Percentiles rank a stretch among this genome's conserved stretches.
Conservation (phyloP, 768 basidiomycete genomes). For the Agrocybe praecox region DNA sequence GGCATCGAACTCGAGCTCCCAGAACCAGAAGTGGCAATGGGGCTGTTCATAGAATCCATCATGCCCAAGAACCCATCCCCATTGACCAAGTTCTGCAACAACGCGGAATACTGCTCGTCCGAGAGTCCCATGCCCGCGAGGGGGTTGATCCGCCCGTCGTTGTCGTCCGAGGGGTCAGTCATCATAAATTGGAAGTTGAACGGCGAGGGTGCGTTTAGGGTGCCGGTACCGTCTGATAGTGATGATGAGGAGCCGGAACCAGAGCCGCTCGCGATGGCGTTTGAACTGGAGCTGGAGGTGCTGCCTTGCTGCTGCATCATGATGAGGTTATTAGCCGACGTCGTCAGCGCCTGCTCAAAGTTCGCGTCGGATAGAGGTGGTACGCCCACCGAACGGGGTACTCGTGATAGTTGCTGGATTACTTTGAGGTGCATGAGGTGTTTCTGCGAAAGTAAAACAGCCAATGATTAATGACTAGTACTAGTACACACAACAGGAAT, state of each 20-base stretch:
- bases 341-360: constrained; percentile 57
- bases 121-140: constrained; percentile 86
- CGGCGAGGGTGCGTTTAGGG: constrained; percentile 16
- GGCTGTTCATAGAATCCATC: constrained; percentile 12
- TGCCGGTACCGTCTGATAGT: neutral
- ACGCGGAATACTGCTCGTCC: constrained; percentile 84
- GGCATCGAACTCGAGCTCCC: constrained; percentile 8
- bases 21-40: constrained; percentile 10
- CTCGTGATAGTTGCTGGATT: constrained; percentile 73
- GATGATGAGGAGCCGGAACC: constrained; percentile 9
- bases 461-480: too few species aligned
- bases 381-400: constrained; percentile 69
- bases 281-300: neutral
- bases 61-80: constrained; percentile 60
- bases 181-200: constrained; percentile 27
- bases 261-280: constrained; percentile 9
- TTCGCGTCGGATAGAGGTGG: constrained; percentile 58
- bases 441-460: constrained; percentile 57
- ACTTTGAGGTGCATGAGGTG: constrained; percentile 87
- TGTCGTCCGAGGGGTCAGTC: constrained; percentile 41
- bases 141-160: constrained; percentile 74
- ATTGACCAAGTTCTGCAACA: constrained; percentile 72
- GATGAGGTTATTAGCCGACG: constrained; percentile 18
- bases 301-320: constrained; percentile 4
- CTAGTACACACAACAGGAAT: too few species aligned